Conservation (phyloP, 2,329 filamentous ascomycete genomes). For the Dactylellina parvicollis region DNA sequence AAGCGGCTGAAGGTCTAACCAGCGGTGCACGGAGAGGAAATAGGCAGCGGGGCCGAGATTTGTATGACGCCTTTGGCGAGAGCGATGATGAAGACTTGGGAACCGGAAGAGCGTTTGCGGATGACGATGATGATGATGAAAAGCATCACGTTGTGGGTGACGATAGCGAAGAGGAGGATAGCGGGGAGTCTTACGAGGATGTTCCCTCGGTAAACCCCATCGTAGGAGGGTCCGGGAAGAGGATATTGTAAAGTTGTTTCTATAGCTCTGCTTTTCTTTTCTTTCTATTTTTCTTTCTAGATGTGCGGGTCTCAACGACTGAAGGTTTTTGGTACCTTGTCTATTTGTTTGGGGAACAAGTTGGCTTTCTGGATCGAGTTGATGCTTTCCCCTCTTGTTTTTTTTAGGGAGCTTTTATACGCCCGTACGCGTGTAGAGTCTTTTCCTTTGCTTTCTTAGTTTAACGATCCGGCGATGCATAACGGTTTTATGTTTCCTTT, state of each 20-base stretch:
- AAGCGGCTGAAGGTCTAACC: conserved; percentile 71
- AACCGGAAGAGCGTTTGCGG: conserved; percentile 60
- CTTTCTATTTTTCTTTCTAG: conserved; percentile 20
- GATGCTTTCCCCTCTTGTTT: background rate
- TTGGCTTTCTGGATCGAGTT: background rate
- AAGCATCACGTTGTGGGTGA: conserved; percentile 58
- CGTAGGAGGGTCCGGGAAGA: conserved; percentile 26
- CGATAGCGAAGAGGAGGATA: conserved; percentile 54
- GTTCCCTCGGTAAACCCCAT: conserved; percentile 39
- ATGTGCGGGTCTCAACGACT: conserved; percentile 31
- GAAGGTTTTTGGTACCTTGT: conserved; percentile 8
- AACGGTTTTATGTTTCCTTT: background rate
- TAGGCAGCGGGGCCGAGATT: conserved; percentile 76
- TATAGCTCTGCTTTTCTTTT: conserved; percentile 3
- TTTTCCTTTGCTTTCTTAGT: conserved; percentile 7
- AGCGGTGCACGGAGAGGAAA: conserved; percentile 58
- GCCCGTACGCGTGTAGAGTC: background rate
- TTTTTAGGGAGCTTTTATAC: background rate
- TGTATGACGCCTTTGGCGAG: conserved; percentile 97
- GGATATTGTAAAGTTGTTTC: conserved; percentile 30
- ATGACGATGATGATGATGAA: conserved; percentile 62
- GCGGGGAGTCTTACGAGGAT: conserved; percentile 57
- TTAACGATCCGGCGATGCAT: conserved; percentile 14
- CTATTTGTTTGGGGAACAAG: background rate
- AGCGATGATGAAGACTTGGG: conserved; percentile 78